Conservation (phyloP, 1,139 yeast genomes). For the Yamadazyma spencermartinsiae region DNA sequence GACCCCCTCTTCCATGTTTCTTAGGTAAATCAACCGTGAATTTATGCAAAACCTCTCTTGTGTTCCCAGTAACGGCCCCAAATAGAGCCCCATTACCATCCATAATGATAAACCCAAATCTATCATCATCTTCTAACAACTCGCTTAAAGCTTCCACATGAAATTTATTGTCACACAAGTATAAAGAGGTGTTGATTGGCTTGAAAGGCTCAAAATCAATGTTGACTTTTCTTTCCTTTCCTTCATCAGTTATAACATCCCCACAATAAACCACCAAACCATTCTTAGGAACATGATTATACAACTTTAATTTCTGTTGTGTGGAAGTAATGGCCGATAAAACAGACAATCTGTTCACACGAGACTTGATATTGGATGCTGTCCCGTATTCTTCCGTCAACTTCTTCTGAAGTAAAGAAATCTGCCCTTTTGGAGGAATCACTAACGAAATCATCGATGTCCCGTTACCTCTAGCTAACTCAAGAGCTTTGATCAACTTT, state of each 20-base stretch:
- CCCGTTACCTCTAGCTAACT: constrained; percentile 94
- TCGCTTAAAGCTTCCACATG: constrained; percentile 97
- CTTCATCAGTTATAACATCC: constrained; percentile 95
- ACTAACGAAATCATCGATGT: constrained; percentile 97
- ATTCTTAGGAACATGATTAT: constrained; percentile 85
- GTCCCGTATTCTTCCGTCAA: constrained; percentile 98
- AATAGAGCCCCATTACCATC: constrained; percentile 98
- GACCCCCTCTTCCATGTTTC: constrained; percentile 99
- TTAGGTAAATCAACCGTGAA: constrained; percentile 97
- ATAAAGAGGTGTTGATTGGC: constrained; percentile 94
- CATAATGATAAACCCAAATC: constrained; percentile 96
- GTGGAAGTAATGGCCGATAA: constrained; percentile 96
- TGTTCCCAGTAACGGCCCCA: constrained; percentile 96
- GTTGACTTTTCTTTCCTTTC: constrained; percentile 92
- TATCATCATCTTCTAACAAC: constrained; percentile 89
- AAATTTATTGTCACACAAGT: constrained; percentile 95
- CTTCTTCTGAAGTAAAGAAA: constrained; percentile 84
- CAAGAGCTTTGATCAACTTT: constrained; percentile 83
- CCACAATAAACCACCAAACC: constrained; percentile 98
- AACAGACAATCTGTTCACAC: constrained; percentile 94
- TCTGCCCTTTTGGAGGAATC: constrained; percentile 93
- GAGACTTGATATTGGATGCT: constrained; percentile 94
- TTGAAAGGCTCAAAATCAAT: constrained; percentile 97
- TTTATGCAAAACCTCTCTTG: constrained; percentile 93
- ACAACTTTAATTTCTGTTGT: constrained; percentile 90